Evolutionary conservation across 1,139 yeast species (phyloP), one percentile per base, ranked within the genome.

Genomic region (Debaryomycetaceae sp.): DNA sequence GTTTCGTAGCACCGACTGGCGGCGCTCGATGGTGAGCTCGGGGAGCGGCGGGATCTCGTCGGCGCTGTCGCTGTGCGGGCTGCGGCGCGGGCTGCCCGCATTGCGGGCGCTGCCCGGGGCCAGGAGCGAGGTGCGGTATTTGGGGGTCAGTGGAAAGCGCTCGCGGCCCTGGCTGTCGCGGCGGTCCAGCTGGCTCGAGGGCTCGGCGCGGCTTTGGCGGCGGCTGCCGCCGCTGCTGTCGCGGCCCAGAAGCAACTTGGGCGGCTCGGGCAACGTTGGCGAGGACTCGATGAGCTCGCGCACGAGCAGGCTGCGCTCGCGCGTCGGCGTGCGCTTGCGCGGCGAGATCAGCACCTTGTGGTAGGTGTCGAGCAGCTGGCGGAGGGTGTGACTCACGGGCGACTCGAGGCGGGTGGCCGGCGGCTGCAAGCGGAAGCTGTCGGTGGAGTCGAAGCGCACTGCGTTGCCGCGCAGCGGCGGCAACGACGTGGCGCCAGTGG

Each of bases 81-180:
- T 16, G 23, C 34, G 13, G 35, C 27, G 18, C 32, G 22, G 18
- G 13, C 28, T 25, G 18, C 28, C 28, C 9, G 28, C n/a, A n/a
- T n/a, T n/a, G 28, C 5, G 25, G 16, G 14, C 25, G 12, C 9
- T 23, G 14, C 9, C 25, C 25, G 21, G 21, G 10, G 21, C 11
- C 9, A 14, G 14, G n/a, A 25, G 22, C 5, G 16, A 19, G 20
- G 24, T 27, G 21, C 45, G 40, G 32, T 63, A 65, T 34, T 63
- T 63, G 3, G 77, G 76, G 0, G 79, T 69, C 29, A 65, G 53
- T 1, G 78, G 78, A 38, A 71, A 71, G 35, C 76, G n/a, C n/a
- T n/a, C n/a, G n/a, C 40, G 44, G 18, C 39, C 43, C 27, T 41
- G 20, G 22, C 8, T 16, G 12, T 26, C 14, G 25, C 11, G 4